Evolutionary conservation across 257 asterid species (phyloP).

Genomic region (Cinchona pubescens): DNA sequence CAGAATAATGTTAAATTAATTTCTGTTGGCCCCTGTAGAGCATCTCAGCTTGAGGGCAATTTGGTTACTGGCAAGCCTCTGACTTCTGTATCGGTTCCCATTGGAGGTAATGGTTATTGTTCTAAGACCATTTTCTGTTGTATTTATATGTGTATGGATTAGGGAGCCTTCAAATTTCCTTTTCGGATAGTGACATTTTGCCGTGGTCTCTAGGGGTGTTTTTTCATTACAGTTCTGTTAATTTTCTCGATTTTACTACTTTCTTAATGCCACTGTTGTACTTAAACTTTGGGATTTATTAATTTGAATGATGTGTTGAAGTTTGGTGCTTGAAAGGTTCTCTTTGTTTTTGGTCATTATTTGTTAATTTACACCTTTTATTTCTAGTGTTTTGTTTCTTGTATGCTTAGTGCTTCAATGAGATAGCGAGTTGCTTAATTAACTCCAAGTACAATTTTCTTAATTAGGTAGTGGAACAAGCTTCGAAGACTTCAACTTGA

Average conservation of each 20-base stretch:
- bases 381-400: neutral
- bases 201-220: neutral
- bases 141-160: neutral
- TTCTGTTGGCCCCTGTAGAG: conserved; percentile 46
- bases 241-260: neutral
- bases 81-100: conserved; percentile 50
- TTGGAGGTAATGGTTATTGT: conserved; percentile 32
- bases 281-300: too few species aligned
- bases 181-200: neutral
- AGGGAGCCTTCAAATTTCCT: neutral
- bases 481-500: conserved; percentile 59
- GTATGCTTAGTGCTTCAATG: neutral
- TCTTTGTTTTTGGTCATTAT: neutral
- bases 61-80: conserved; percentile 62
- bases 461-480: conserved; percentile 49
- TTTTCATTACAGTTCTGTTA: neutral
- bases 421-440: neutral
- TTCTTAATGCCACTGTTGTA: neutral
- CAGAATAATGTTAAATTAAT: conserved; percentile 33
- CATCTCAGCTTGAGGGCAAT: conserved; percentile 60
- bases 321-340: neutral
- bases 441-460: neutral
- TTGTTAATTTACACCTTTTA: neutral
- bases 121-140: neutral
- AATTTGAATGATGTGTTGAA: neutral